A percentile compares a stretch with the other conserved stretches of the same genome.
These are phyloP conservation scores for Ophiostoma montium DNA, from an alignment of 2,329 filamentous ascomycete genomes.

Conservation along the genomic window DNA sequence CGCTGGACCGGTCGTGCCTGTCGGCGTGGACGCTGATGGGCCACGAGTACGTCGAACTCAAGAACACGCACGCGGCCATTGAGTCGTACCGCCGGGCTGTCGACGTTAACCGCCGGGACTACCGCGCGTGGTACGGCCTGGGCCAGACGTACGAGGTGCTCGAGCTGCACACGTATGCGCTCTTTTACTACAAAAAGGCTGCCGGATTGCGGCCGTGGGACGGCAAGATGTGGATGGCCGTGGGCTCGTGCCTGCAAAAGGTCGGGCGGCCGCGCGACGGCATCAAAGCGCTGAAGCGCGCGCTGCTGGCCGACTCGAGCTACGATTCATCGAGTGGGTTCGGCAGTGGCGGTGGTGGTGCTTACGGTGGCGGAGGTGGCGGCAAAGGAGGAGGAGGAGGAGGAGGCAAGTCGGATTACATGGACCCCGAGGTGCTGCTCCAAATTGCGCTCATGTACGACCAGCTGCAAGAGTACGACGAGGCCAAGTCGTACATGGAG, in stretches of 20 bases:
- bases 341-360: constrained; percentile 29
- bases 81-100: constrained; percentile 93
- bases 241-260: constrained; percentile 80
- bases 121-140: constrained; percentile 93
- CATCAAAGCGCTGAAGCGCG: constrained; percentile 89
- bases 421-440: constrained; percentile 82
- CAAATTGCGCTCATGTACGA: constrained; percentile 89
- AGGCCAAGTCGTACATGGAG: constrained; percentile 91
- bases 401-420: constrained; percentile 38
- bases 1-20: constrained; percentile 76
- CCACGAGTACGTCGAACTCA: constrained; percentile 96
- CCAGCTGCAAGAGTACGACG: constrained; percentile 57
- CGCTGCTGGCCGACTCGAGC: constrained; percentile 74
- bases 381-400: constrained; percentile 30
- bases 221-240: constrained; percentile 97
- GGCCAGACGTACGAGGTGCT: constrained; percentile 96
- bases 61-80: constrained; percentile 95
- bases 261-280: constrained; percentile 79
- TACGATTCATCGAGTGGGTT: constrained; percentile 44
- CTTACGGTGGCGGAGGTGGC: constrained; percentile 27
- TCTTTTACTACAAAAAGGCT: constrained; percentile 96
- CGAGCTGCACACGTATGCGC: constrained; percentile 92
- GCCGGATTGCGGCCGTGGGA: constrained; percentile 90
- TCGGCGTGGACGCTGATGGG: constrained; percentile 98
- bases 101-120: constrained; percentile 90